Conservation (phyloP, 1,139 yeast species). For the Schizosaccharomyces versatilis region DNA sequence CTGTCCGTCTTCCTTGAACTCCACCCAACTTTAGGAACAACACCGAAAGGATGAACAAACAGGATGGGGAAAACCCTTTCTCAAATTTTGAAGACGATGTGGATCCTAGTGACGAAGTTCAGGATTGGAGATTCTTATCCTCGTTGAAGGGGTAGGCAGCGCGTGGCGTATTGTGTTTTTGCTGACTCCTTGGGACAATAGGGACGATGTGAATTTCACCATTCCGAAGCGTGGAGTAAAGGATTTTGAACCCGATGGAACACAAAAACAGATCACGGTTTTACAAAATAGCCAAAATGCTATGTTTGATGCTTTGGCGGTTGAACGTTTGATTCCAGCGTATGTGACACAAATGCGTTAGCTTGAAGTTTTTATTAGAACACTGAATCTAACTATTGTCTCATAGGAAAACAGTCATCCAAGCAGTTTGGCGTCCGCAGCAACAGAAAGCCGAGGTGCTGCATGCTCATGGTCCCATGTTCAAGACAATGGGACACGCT, state of each 20-base stretch:
- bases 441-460: slow-evolving; percentile 27
- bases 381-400: slow-evolving; percentile 1
- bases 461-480: slow-evolving; percentile 48
- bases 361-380: too few relatives aligned
- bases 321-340: slow-evolving; percentile 36
- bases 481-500: slow-evolving; percentile 49
- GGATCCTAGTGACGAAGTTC: neutral
- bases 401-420: slow-evolving; percentile 16
- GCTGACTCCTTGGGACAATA: neutral
- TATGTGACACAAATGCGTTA: slow-evolving; percentile 16
- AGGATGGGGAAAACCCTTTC: slow-evolving; percentile 1
- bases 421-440: slow-evolving; percentile 28
- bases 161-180: neutral
- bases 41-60: neutral
- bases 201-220: slow-evolving; percentile 21
- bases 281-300: slow-evolving; percentile 38
- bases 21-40: too few relatives aligned
- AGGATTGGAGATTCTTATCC: slow-evolving; percentile 1
- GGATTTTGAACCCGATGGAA: slow-evolving; percentile 71
- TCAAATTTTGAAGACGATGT: neutral
- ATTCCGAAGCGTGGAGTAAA: slow-evolving; percentile 61
- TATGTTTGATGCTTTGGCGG: slow-evolving; percentile 49
- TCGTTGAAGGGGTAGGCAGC: neutral
- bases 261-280: slow-evolving; percentile 31
- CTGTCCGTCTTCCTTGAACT: too few relatives aligned